Evolutionary conservation across 257 asterid species (phyloP).

Genomic region (Solanum tarapatanum): DNA sequence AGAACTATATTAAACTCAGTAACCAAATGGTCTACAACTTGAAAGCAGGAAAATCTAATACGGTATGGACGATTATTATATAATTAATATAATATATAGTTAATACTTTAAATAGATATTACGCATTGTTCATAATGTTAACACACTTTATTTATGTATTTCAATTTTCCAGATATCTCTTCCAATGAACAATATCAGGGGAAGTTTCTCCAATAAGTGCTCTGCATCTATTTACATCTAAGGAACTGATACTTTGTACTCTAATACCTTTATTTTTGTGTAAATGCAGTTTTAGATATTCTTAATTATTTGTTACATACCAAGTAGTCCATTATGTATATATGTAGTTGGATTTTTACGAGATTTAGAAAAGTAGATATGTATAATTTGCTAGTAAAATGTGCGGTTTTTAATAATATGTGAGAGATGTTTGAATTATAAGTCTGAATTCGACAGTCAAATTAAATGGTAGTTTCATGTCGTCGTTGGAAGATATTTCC

Average conservation of each 20-base stretch:
- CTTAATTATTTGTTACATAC: background rate
- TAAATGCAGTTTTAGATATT: background rate
- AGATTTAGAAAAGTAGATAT: background rate
- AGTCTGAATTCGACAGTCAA: background rate
- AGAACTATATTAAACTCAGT: slow-evolving; percentile 13
- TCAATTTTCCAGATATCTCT: slow-evolving; percentile 37
- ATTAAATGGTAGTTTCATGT: no score
- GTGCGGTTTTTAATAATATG: background rate
- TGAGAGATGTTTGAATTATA: background rate
- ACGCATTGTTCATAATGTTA: background rate
- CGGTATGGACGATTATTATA: slow-evolving; percentile 15
- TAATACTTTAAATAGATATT: background rate
- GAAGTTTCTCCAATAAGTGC: slow-evolving; percentile 46
- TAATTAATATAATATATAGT: background rate
- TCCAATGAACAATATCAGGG: slow-evolving; percentile 21
- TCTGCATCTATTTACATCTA: slow-evolving; percentile 36
- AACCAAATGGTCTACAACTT: slow-evolving; percentile 11
- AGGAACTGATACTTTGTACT: background rate
- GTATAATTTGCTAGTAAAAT: background rate
- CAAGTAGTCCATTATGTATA: background rate
- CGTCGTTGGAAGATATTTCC: no score
- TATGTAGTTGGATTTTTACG: background rate
- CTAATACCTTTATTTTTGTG: background rate
- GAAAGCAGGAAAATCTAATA: slow-evolving; percentile 15
- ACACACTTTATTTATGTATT: background rate